A percentile compares a stretch with the other conserved stretches of the same genome.
Evolutionary conservation across 352 stramenopile genomes (phyloP).

Genomic region (Thalassiosira exigua): DNA sequence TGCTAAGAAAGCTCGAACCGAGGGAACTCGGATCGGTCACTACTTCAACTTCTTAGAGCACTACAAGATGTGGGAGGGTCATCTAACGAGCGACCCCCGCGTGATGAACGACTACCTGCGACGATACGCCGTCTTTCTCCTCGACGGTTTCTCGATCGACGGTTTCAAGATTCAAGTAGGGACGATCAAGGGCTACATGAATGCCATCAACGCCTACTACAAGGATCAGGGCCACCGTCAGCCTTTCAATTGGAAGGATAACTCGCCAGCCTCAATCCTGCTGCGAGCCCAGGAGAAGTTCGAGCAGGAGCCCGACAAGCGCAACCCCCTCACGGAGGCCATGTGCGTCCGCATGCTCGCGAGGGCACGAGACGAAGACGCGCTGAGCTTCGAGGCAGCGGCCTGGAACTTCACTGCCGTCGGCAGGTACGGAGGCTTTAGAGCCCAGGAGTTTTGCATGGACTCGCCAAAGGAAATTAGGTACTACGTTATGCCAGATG

Average conservation of each 20-base stretch:
- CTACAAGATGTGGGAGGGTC: background rate
- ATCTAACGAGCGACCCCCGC: background rate
- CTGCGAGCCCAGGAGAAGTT: background rate
- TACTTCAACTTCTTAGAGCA: slow-evolving; percentile 15
- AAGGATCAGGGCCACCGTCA: background rate
- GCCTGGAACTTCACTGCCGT: slow-evolving; percentile 4
- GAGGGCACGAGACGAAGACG: background rate
- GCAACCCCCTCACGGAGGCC: background rate
- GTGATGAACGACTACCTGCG: slow-evolving; percentile 6
- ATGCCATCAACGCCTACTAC: slow-evolving; percentile 7
- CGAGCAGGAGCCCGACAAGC: background rate
- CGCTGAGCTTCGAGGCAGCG: background rate
- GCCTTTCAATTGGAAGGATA: background rate
- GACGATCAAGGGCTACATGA: slow-evolving; percentile 12
- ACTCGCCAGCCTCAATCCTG: background rate
- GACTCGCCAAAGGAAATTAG: background rate
- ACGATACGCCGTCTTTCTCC: slow-evolving; percentile 6
- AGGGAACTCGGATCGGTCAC: slow-evolving; percentile 1
- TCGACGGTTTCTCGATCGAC: slow-evolving; percentile 4
- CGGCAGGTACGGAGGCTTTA: slow-evolving; percentile 1
- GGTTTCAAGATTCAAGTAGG: slow-evolving; percentile 6
- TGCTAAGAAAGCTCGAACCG: background rate
- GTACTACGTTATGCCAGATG: slow-evolving; percentile 20
- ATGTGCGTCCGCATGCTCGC: slow-evolving; percentile 3
- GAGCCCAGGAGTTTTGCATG: background rate